Evolutionary conservation across 768 basidiomycete species (phyloP).

Genomic region (Auriculariales sp.): DNA sequence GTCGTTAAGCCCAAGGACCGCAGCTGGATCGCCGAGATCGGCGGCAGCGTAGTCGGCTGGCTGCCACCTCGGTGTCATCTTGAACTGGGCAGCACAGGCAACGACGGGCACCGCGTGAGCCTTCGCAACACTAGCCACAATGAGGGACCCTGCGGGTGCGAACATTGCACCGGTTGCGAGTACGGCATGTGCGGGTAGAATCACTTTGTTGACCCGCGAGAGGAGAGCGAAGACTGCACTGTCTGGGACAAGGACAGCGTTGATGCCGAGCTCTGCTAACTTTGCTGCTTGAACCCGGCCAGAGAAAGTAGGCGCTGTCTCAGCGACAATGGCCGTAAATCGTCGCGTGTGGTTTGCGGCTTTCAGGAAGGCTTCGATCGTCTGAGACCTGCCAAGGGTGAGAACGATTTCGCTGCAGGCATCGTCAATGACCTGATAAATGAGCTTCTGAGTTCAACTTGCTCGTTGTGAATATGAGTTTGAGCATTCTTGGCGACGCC

Average conservation of each 20-base stretch:
- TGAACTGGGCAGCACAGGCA: slow-evolving; percentile 92
- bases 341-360: slow-evolving; percentile 80
- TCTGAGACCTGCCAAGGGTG: slow-evolving; percentile 86
- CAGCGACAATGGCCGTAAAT: slow-evolving; percentile 91
- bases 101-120: slow-evolving; percentile 87
- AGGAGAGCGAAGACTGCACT: slow-evolving; percentile 91
- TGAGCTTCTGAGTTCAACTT: slow-evolving; percentile 17
- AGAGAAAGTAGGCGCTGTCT: slow-evolving; percentile 83
- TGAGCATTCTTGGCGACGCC: slow-evolving; percentile 87
- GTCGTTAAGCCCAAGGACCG: slow-evolving; percentile 58
- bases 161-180: slow-evolving; percentile 96
- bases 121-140: slow-evolving; percentile 76
- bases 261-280: slow-evolving; percentile 68
- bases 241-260: slow-evolving; percentile 94
- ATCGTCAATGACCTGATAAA: slow-evolving; percentile 2
- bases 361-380: slow-evolving; percentile 88
- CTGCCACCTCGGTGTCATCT: slow-evolving; percentile 85
- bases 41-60: slow-evolving; percentile 72
- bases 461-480: slow-evolving; percentile 99
- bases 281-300: slow-evolving; percentile 77
- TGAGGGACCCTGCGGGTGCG: slow-evolving; percentile 69
- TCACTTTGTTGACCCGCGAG: slow-evolving; percentile 93
- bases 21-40: slow-evolving; percentile 62
- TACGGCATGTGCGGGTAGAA: slow-evolving; percentile 89
- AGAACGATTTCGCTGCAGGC: slow-evolving; percentile 75